Conservation (phyloP, 2,329 filamentous ascomycete genomes). For the Epicoccum sorghinum region DNA sequence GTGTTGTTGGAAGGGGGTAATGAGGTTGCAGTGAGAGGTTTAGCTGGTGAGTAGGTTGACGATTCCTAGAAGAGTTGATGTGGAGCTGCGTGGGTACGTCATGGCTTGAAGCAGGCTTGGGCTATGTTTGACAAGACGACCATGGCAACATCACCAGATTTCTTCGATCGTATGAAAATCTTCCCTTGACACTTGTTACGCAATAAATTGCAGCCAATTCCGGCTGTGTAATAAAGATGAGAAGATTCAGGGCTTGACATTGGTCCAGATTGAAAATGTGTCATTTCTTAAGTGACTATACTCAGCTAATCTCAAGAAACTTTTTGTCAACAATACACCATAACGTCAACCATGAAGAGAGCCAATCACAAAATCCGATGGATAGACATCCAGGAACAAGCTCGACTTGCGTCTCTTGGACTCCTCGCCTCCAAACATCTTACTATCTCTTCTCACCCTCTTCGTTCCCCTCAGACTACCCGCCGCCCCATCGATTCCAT, state of each 20-base stretch:
- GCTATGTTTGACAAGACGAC: background rate
- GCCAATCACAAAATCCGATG: background rate
- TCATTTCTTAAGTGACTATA: background rate
- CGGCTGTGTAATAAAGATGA: too few species aligned
- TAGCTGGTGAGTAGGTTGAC: background rate
- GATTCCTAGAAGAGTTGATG: conserved; percentile 1
- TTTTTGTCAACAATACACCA: background rate
- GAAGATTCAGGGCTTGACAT: too few species aligned
- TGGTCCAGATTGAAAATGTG: too few species aligned
- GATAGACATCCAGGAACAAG: conserved; percentile 7
- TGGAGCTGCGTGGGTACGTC: conserved; percentile 16
- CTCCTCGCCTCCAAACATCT: background rate
- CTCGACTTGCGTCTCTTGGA: conserved; percentile 1
- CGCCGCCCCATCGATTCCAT: background rate
- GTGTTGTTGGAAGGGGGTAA: background rate
- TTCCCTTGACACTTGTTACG: too few species aligned
- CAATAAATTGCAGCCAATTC: too few species aligned
- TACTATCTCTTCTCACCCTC: conserved; percentile 1
- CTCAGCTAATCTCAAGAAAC: background rate
- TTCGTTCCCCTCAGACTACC: background rate
- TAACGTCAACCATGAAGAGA: background rate
- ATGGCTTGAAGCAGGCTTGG: conserved; percentile 9
- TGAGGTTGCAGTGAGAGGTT: background rate
- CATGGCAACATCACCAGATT: background rate
- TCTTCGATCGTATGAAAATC: background rate